A percentile compares a stretch with the other conserved stretches of the same genome.
These are phyloP conservation scores for Globisporangium spinosum DNA, from an alignment of 352 stramenopile genomes.

Conservation along the genomic window DNA sequence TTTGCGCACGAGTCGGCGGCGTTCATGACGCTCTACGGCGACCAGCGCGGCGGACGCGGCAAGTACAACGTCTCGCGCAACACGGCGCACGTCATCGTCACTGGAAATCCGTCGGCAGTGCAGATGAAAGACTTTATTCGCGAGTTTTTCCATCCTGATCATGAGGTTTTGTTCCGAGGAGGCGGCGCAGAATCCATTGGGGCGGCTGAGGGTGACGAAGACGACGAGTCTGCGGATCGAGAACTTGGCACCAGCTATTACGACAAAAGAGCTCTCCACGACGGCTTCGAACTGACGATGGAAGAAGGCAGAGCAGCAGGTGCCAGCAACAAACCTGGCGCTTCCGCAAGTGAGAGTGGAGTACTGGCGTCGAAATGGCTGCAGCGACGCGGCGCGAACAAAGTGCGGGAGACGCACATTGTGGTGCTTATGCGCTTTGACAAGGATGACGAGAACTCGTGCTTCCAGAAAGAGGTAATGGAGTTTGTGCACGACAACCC, in stretches of 20 bases:
- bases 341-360: background rate
- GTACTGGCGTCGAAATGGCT: conserved; percentile 43
- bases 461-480: conserved; percentile 62
- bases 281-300: conserved; percentile 1
- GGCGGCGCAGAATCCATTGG: conserved; percentile 9
- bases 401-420: conserved; percentile 75
- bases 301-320: conserved; percentile 14
- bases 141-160: conserved; percentile 87
- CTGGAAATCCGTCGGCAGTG: conserved; percentile 67
- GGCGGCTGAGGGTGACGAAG: conserved; percentile 18
- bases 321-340: background rate
- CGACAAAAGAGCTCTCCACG: background rate
- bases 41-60: conserved; percentile 47
- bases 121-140: conserved; percentile 87
- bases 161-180: conserved; percentile 44
- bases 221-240: conserved; percentile 7
- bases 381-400: conserved; percentile 34
- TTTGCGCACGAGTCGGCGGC: conserved; percentile 82
- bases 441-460: conserved; percentile 35
- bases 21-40: conserved; percentile 73
- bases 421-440: conserved; percentile 79
- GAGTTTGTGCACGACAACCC: conserved; percentile 69
- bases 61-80: conserved; percentile 67
- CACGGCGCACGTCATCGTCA: conserved; percentile 82
- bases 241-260: conserved; percentile 2